Evolutionary conservation across 768 basidiomycete species (phyloP).

Genomic region (Collybia sp.): DNA sequence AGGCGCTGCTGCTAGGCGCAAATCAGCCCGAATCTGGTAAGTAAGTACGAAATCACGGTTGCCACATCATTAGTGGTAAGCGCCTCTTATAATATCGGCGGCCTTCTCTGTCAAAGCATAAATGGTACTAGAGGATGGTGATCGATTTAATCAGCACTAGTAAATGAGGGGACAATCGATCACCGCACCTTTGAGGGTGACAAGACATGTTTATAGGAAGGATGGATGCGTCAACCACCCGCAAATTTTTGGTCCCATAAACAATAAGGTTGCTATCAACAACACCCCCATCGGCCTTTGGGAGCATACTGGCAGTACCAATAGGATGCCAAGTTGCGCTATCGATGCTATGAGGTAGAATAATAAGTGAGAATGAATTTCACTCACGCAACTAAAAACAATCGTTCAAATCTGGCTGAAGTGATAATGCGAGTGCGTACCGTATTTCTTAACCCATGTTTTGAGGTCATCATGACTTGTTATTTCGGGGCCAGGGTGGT

Average conservation of each 20-base stretch:
- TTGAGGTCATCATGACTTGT: not conserved
- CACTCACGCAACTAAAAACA: not conserved
- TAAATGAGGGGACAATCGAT: constrained; percentile 4
- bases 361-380: not conserved
- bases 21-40: no score
- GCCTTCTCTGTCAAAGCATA: constrained; percentile 21
- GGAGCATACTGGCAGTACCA: constrained; percentile 37
- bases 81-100: constrained; percentile 11
- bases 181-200: constrained; percentile 19
- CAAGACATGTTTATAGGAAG: constrained; percentile 33
- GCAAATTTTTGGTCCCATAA: constrained; percentile 34
- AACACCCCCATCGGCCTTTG: constrained; percentile 18
- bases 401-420: constrained; percentile 8
- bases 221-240: constrained; percentile 41
- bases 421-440: constrained; percentile 15
- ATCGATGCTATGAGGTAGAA: not conserved
- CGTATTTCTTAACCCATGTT: not conserved
- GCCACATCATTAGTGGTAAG: no score
- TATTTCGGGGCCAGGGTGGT: not conserved
- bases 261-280: constrained; percentile 17
- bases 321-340: constrained; percentile 16
- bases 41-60: no score
- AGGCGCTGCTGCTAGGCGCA: no score
- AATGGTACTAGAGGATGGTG: constrained; percentile 6
- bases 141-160: not conserved